phyloP scores from a whole-genome alignment of 163 green algal genomes.

The Scenedesmus sp. region DNA sequence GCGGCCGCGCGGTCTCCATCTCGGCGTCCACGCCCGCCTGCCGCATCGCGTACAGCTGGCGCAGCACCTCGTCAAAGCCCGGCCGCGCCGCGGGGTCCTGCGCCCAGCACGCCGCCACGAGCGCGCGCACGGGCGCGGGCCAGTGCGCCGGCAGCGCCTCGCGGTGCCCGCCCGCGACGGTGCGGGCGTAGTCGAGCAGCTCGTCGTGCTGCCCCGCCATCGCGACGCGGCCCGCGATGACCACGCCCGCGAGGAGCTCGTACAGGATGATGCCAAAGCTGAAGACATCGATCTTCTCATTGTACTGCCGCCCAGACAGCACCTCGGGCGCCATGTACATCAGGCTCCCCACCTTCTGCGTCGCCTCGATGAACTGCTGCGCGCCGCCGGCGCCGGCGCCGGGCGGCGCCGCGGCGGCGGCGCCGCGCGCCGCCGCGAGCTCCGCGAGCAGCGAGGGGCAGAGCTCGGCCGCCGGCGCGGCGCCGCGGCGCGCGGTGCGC shows the following conservation, averaged over 20 bases:
- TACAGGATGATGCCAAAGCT: conserved; percentile 68
- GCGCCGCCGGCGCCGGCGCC: not conserved
- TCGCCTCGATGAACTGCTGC: conserved; percentile 32
- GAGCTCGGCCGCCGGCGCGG: conserved; percentile 17
- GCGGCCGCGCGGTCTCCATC: conserved; percentile 22
- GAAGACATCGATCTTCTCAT: conserved; percentile 79
- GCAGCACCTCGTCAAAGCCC: conserved; percentile 23
- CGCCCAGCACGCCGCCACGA: conserved; percentile 31
- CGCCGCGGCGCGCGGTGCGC: no score
- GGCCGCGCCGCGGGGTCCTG: conserved; percentile 30
- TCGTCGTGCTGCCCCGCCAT: conserved; percentile 25
- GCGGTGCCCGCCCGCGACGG: conserved; percentile 37
- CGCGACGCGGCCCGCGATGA: conserved; percentile 32
- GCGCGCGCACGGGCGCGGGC: not conserved
- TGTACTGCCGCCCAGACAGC: conserved; percentile 62
- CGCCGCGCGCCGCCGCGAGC: not conserved
- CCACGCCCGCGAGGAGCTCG: conserved; percentile 52
- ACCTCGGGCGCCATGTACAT: conserved; percentile 62
- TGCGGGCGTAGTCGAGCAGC: conserved; percentile 32
- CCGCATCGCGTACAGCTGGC: conserved; percentile 33
- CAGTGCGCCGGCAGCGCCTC: conserved; percentile 30
- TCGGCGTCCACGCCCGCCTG: conserved; percentile 8
- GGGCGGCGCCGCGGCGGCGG: not conserved
- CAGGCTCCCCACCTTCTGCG: conserved; percentile 47
- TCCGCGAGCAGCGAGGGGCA: conserved; percentile 25